phyloP scores from a whole-genome alignment of 2,329 filamentous ascomycete species.

The Lecanicillium sp. region DNA sequence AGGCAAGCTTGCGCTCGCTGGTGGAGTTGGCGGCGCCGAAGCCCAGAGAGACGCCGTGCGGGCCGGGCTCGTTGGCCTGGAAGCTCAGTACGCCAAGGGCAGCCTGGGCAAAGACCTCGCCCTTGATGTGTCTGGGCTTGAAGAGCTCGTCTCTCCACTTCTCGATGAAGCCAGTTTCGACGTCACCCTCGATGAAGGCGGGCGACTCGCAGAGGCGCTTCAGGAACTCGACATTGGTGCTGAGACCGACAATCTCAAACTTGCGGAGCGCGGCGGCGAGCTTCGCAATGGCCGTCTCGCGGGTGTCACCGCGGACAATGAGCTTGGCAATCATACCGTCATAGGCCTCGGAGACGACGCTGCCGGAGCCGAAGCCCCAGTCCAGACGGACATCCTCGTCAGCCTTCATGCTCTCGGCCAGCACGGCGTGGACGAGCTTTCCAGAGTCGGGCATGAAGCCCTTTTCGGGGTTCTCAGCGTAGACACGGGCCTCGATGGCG shows the following conservation, averaged over 20 bases:
- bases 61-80: conserved; percentile 33
- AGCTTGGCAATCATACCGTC: conserved; percentile 99
- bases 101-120: conserved; percentile 80
- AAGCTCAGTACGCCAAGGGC: conserved; percentile 66
- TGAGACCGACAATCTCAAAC: conserved; percentile 88
- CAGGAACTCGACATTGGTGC: conserved; percentile 95
- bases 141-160: conserved; percentile 82
- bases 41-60: conserved; percentile 48
- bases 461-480: conserved; percentile 87
- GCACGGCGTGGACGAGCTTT: conserved; percentile 73
- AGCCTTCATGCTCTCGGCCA: conserved; percentile 54
- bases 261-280: conserved; percentile 73
- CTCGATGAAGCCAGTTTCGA: conserved; percentile 94
- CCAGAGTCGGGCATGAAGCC: conserved; percentile 95
- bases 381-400: conserved; percentile 80
- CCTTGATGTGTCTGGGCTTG: conserved; percentile 49
- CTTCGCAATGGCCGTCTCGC: conserved; percentile 76
- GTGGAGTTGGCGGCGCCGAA: conserved; percentile 42
- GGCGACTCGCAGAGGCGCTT: conserved; percentile 78
- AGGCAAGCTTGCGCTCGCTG: conserved; percentile 41
- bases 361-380: conserved; percentile 84
- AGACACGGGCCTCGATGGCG: conserved; percentile 93
- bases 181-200: conserved; percentile 78
- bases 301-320: conserved; percentile 76
- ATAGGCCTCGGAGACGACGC: conserved; percentile 89